Evolutionary conservation across 2,329 filamentous ascomycete species (phyloP), one percentile per base, ranked within the genome.

Genomic region (Phaeosphaeria sp.): DNA sequence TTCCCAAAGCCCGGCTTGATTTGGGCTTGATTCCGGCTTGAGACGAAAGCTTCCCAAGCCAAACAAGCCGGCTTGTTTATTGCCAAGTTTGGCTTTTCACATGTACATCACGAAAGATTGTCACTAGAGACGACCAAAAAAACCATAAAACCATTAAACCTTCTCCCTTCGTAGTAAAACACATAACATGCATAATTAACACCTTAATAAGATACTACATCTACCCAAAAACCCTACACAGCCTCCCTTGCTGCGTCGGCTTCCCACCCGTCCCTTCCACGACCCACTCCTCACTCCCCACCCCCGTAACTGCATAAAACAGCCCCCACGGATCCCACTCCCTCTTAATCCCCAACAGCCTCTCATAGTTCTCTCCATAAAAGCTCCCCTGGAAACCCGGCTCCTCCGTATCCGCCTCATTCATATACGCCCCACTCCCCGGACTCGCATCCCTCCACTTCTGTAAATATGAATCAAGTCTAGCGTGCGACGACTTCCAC

Each of bases 361-460:
- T 56, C 7, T 55, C 59, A 52, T 74, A 75, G 44, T 69, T 68
- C 15, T 36, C 33, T 1, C 73, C 73, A 53, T 67, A 74, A 27
- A 72, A 66, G 25, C 64, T 65, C 11, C 67, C 43, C 51, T 72
- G 63, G 24, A 66, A 73, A 27, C 68, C 57, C 15, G 69, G 70
- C 49, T 74, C 71, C 17, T 67, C 62, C 1, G 61, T 55, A 55
- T 73, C 65, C 2, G 63, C 71, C 56, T 77, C 73, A 43, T 79
- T 79, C 67, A 76, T 55, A 51, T 79, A 73, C 17, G 73, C 73
- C 1, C 75, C 77, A 21, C 63, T 61, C 1, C 59, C 63, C 6
- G 69, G 67, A 21, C 55, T 65, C 11, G 63, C 68, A 49, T 68
- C 67, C 24, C 68, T 54, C 56, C 62, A 66, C 42, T 69, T 68